Conservation (phyloP, 1,139 yeast genomes). For the Saccharomyces hybrid region DNA sequence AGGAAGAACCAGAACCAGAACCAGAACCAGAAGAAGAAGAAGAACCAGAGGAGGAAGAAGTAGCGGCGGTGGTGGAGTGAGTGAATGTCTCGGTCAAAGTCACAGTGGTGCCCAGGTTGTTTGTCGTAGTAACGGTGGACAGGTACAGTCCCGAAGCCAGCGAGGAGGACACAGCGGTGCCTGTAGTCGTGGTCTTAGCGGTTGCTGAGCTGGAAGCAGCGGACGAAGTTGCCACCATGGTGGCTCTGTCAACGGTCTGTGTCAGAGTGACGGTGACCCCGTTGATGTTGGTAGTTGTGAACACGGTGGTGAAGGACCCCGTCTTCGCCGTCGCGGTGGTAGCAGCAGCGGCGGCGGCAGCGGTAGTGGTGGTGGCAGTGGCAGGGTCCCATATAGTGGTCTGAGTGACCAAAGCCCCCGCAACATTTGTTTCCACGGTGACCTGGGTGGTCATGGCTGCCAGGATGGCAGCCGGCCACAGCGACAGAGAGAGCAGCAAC, state of each 20-base stretch:
- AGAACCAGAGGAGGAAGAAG: too few species aligned
- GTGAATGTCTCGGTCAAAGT: not conserved
- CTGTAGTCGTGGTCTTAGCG: not conserved
- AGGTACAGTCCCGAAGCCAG: not conserved
- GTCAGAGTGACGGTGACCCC: not conserved
- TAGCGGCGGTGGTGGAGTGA: not conserved
- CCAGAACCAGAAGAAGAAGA: not conserved
- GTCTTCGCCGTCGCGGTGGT: slow-evolving; percentile 9
- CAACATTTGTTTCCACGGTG: slow-evolving; percentile 26
- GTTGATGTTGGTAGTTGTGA: slow-evolving; percentile 3
- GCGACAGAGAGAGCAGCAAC: slow-evolving; percentile 1
- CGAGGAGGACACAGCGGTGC: not conserved
- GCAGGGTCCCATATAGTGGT: slow-evolving; percentile 18
- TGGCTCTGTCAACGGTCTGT: not conserved
- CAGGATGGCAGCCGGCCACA: not conserved
- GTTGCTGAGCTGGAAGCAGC: not conserved
- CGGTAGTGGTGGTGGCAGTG: slow-evolving; percentile 8
- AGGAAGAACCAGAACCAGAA: not conserved
- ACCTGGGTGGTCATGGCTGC: slow-evolving; percentile 24
- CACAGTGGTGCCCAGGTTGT: not conserved
- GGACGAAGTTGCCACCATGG: not conserved
- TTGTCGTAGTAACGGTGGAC: not conserved
- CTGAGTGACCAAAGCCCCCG: slow-evolving; percentile 18
- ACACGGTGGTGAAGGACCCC: slow-evolving; percentile 5
- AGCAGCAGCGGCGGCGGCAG: too few species aligned